Evolutionary conservation across 2,329 filamentous ascomycete species (phyloP).

Genomic region (Fusarium chlamydosporum): DNA sequence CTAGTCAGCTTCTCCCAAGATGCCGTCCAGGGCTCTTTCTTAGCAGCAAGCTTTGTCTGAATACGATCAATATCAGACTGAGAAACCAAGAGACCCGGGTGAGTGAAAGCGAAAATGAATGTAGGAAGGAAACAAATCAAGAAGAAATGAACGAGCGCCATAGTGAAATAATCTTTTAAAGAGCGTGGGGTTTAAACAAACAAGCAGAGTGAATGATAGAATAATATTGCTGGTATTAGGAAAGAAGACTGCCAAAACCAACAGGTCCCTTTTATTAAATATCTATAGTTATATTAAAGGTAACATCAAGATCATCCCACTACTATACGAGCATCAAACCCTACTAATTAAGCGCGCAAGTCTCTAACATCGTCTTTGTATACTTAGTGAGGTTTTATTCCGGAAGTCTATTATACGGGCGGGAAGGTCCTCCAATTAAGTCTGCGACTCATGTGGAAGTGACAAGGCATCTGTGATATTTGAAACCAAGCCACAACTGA

Average conservation of each 20-base stretch:
- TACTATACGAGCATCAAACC: background rate
- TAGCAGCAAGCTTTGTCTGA: background rate
- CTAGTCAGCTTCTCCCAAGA: constrained; percentile 12
- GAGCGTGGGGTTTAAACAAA: background rate
- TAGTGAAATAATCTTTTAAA: background rate
- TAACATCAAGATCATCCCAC: background rate
- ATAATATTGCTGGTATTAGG: background rate
- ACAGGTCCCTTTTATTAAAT: background rate
- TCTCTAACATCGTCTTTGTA: too few relatives aligned
- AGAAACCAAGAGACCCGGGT: background rate
- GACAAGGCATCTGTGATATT: too few relatives aligned
- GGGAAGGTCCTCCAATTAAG: background rate
- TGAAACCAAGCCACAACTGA: constrained; percentile 4
- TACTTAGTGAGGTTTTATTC: background rate
- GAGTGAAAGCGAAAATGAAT: background rate
- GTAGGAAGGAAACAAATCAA: background rate
- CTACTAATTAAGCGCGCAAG: background rate
- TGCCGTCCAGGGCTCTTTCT: constrained; percentile 8
- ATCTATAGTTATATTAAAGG: background rate
- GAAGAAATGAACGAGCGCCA: background rate
- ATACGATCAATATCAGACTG: background rate
- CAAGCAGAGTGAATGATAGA: background rate
- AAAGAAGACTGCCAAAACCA: background rate
- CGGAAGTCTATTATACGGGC: background rate
- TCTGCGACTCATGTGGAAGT: background rate